Base-by-base conservation (phyloP, 352 stramenopile species). In the Bremia lactucae region DNA sequence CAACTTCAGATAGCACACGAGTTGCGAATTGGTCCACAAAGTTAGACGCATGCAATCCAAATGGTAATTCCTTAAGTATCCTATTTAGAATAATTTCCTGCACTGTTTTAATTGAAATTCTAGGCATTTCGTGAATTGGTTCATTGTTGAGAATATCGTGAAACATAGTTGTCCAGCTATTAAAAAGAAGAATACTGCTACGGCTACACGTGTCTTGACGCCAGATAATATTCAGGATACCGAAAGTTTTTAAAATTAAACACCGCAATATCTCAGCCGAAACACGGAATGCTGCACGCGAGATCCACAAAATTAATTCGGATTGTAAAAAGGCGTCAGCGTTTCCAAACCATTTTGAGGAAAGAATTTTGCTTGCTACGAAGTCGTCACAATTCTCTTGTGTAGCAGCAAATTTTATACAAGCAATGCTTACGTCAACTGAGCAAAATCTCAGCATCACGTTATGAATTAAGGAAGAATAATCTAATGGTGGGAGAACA, bases 381-480 rank as follows among this genome's bases (percentile, higher is more conserved):
- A 69, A 43, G 20, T 60, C 42, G 20, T 74, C 60, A 44, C 64
- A 74, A 36, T 39, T 59, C 11, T 49, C 53, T 53, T 72, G 62
- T 0, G 60, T 65, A 20, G 42, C 49, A n/a, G 60, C 51, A 15
- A 74, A 65, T 20, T 46, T 37, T 43, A 74, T 22, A 35, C 56
- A 70, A 8, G 37, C 31, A 6, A 46, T 13, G 18, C 45, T 72
- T 3, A 47, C 43, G 18, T 61, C 44, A 22, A 41, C 39, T 18
- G 25, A 64, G 35, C 49, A 62, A 20, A 68, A 52, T 7, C 58
- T 50, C 15, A 57, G 14, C 46, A 65, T 58, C 8, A 72, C 31
- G 14, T 51, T 43, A 37, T 23, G 52, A 2, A 44, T 45, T n/a
- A 72, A 49, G 10, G 54, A 47, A 19, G 50, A 20, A 9, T 66